These are phyloP conservation scores for Zizania palustris DNA, from an alignment of 202 grass and related monocot species.

Conservation along the genomic window DNA sequence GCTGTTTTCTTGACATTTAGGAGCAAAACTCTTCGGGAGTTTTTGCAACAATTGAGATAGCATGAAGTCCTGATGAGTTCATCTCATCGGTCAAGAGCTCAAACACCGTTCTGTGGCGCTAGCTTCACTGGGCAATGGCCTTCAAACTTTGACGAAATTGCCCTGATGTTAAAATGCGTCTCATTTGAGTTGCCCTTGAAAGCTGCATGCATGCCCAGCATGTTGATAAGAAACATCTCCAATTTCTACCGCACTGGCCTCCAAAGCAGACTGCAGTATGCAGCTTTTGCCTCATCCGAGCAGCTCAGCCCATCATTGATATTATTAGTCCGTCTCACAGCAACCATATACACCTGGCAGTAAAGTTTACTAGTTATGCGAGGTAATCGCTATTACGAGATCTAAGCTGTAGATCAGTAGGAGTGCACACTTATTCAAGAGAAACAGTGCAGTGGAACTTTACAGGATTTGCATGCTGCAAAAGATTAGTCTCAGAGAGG, in stretches of 20 bases:
- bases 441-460: not conserved
- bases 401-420: not conserved
- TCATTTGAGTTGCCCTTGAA: conserved; percentile 73
- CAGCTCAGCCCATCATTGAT: conserved; percentile 72
- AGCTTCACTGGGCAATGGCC: conserved; percentile 72
- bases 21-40: conserved; percentile 75
- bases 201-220: conserved; percentile 80
- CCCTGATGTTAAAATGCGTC: conserved; percentile 93
- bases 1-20: conserved; percentile 39
- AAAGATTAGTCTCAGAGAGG: not conserved
- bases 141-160: conserved; percentile 82
- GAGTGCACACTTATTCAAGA: conserved; percentile 9
- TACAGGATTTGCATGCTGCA: not conserved
- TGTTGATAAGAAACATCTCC: conserved; percentile 96
- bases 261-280: conserved; percentile 73
- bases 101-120: conserved; percentile 86
- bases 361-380: conserved; percentile 24
- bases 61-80: conserved; percentile 89
- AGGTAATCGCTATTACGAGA: conserved; percentile 18
- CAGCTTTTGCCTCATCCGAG: conserved; percentile 84
- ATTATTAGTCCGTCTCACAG: not conserved
- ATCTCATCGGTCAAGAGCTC: conserved; percentile 82
- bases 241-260: conserved; percentile 81
- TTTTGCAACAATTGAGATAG: conserved; percentile 92
- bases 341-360: conserved; percentile 9